Evolutionary conservation across 1,284 basidiomycete species (phyloP).

Genomic region (Coniferiporia sulphurascens): DNA sequence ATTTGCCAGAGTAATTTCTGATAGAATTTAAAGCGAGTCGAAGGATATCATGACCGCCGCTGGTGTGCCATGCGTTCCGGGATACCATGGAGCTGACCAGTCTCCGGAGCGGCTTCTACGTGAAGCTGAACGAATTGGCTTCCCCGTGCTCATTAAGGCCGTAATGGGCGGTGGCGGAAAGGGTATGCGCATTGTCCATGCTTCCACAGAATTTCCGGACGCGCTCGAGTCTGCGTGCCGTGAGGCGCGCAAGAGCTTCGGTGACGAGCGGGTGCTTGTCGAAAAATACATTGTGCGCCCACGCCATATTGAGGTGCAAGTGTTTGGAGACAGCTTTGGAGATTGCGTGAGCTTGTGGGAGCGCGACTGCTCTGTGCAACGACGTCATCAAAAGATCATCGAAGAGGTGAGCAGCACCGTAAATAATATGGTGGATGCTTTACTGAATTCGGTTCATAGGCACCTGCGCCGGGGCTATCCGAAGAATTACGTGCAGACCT

Average conservation of each 20-base stretch:
- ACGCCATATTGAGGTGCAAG: slow-evolving; percentile 86
- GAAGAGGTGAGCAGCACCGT: slow-evolving; percentile 63
- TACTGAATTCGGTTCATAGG: slow-evolving; percentile 37
- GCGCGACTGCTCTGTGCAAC: slow-evolving; percentile 91
- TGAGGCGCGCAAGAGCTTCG: slow-evolving; percentile 83
- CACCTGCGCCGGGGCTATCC: slow-evolving; percentile 85
- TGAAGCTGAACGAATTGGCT: slow-evolving; percentile 77
- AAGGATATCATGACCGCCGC: slow-evolving; percentile 93
- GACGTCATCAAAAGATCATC: slow-evolving; percentile 93
- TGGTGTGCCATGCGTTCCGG: slow-evolving; percentile 90
- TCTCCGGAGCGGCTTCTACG: slow-evolving; percentile 56
- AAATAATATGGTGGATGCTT: background rate
- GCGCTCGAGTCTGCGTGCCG: slow-evolving; percentile 81
- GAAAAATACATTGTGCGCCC: slow-evolving; percentile 85
- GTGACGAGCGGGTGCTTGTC: slow-evolving; percentile 80
- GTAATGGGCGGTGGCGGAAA: slow-evolving; percentile 96
- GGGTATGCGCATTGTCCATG: slow-evolving; percentile 88
- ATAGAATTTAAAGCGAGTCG: slow-evolving; percentile 52
- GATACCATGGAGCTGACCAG: slow-evolving; percentile 80
- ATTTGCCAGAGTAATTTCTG: slow-evolving; percentile 5
- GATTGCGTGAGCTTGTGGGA: slow-evolving; percentile 87
- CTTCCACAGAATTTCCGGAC: slow-evolving; percentile 63
- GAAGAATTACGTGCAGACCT: slow-evolving; percentile 74
- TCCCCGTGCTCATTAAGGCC: slow-evolving; percentile 93
- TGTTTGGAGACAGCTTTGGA: slow-evolving; percentile 78